Evolutionary conservation across 2,329 filamentous ascomycete species (phyloP).

Genomic region (Apiospora aurea): DNA sequence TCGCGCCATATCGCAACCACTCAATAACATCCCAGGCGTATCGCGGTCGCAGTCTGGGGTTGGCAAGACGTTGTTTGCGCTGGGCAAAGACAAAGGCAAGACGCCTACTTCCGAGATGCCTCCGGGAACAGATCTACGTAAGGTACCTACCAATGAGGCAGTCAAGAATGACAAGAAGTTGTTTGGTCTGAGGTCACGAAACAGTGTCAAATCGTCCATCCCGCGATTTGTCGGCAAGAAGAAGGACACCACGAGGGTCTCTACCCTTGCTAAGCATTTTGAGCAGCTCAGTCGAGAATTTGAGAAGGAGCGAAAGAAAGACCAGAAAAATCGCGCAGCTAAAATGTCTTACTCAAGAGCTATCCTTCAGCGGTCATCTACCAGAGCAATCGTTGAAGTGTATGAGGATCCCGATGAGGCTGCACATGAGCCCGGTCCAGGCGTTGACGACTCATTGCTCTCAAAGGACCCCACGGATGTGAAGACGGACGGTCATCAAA

Average conservation of each 20-base stretch:
- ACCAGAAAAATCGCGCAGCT: slow-evolving; percentile 81
- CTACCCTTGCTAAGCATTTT: slow-evolving; percentile 92
- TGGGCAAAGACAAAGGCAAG: slow-evolving; percentile 42
- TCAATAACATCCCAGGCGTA: slow-evolving; percentile 46
- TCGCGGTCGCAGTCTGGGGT: slow-evolving; percentile 54
- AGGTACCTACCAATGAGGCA: slow-evolving; percentile 47
- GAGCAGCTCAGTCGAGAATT: slow-evolving; percentile 97
- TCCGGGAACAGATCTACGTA: slow-evolving; percentile 42
- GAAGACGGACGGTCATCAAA: slow-evolving; percentile 32
- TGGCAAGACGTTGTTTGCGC: slow-evolving; percentile 47
- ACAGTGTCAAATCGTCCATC: slow-evolving; percentile 76
- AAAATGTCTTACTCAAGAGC: slow-evolving; percentile 78
- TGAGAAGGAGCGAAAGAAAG: slow-evolving; percentile 88
- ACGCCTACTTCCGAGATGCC: slow-evolving; percentile 35
- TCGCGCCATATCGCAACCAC: slow-evolving; percentile 61
- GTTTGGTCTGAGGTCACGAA: slow-evolving; percentile 66
- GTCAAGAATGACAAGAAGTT: slow-evolving; percentile 75
- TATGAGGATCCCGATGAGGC: slow-evolving; percentile 94
- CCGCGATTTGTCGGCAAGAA: slow-evolving; percentile 83
- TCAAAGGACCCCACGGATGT: slow-evolving; percentile 43
- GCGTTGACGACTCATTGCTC: slow-evolving; percentile 64
- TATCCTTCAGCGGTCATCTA: slow-evolving; percentile 84
- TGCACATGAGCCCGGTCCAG: slow-evolving; percentile 78
- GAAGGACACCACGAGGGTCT: slow-evolving; percentile 72
- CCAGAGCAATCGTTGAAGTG: slow-evolving; percentile 95